A percentile compares a stretch with the other conserved stretches of the same genome.
Evolutionary conservation across 345 rosid species (phyloP).

Genomic region (Excoecaria agallocha): DNA sequence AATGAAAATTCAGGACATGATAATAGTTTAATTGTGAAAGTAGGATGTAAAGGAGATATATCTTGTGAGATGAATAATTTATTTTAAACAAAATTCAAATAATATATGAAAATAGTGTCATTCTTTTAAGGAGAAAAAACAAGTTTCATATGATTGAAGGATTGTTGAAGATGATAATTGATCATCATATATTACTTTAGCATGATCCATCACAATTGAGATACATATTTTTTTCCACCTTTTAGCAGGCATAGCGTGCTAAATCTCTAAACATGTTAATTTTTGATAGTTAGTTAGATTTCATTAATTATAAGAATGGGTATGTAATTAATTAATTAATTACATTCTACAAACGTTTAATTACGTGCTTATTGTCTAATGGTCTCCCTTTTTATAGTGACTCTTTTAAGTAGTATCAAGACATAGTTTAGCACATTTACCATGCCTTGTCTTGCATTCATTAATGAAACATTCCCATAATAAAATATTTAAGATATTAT

Average conservation of each 20-base stretch:
- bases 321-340: too few species aligned
- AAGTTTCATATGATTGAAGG: not conserved
- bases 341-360: not conserved
- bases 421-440: slow-evolving; percentile 14
- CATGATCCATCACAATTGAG: slow-evolving; percentile 15
- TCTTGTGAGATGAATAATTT: too few species aligned
- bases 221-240: not conserved
- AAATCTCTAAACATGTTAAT: not conserved
- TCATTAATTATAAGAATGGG: not conserved
- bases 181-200: slow-evolving; percentile 17
- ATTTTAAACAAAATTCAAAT: too few species aligned
- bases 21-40: too few species aligned
- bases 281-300: slow-evolving; percentile 9
- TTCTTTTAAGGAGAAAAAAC: not conserved
- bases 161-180: slow-evolving; percentile 23
- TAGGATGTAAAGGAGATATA: too few species aligned
- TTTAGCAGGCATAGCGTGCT: slow-evolving; percentile 30
- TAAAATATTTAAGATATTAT: not conserved
- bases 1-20: too few species aligned
- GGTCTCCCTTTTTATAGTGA: slow-evolving; percentile 5
- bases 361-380: slow-evolving; percentile 8
- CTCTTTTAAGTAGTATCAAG: slow-evolving; percentile 1
- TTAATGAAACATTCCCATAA: not conserved
- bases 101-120: too few species aligned
- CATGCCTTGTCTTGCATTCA: slow-evolving; percentile 22